A percentile compares a stretch with the other conserved stretches of the same genome.
Conservation (phyloP, 2,329 filamentous ascomycete genomes). For the Alternaria alternata region DNA sequence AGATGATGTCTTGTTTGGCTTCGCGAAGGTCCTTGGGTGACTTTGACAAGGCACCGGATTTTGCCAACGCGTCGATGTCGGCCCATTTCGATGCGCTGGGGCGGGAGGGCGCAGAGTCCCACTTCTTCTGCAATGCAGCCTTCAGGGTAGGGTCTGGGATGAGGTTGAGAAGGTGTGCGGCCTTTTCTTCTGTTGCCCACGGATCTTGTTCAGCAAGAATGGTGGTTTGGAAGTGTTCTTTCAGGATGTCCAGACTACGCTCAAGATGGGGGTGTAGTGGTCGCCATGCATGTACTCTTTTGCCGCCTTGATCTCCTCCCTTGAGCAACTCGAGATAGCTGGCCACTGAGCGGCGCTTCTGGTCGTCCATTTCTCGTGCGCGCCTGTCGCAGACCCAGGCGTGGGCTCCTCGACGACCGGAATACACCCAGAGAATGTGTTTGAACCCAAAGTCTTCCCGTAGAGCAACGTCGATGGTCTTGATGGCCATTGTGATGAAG, state of each 20-base stretch:
- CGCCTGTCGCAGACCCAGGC: constrained; percentile 96
- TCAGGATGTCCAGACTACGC: constrained; percentile 85
- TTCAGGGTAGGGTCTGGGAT: constrained; percentile 82
- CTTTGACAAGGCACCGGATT: constrained; percentile 76
- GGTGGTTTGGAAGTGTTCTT: constrained; percentile 82
- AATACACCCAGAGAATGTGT: constrained; percentile 99
- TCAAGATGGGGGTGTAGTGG: constrained; percentile 90
- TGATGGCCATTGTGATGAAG: constrained; percentile 98
- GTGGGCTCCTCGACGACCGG: constrained; percentile 93
- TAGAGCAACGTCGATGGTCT: constrained; percentile 85
- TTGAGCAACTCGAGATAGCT: constrained; percentile 91
- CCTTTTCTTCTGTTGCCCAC: constrained; percentile 72
- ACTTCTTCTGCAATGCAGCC: constrained; percentile 85
- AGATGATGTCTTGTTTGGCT: constrained; percentile 92
- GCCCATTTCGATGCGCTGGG: constrained; percentile 86
- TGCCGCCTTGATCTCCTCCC: constrained; percentile 84
- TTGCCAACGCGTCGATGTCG: constrained; percentile 88
- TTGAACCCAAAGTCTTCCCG: constrained; percentile 95
- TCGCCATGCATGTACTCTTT: constrained; percentile 82
- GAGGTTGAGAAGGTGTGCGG: constrained; percentile 80
- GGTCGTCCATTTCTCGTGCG: constrained; percentile 84
- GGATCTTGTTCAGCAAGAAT: constrained; percentile 88
- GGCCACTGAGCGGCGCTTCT: constrained; percentile 82
- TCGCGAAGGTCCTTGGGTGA: constrained; percentile 78
- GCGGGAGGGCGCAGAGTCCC: constrained; percentile 82